phyloP scores from a whole-genome alignment of 176 grass and related monocot genomes.

The Zoysia pacifica region DNA sequence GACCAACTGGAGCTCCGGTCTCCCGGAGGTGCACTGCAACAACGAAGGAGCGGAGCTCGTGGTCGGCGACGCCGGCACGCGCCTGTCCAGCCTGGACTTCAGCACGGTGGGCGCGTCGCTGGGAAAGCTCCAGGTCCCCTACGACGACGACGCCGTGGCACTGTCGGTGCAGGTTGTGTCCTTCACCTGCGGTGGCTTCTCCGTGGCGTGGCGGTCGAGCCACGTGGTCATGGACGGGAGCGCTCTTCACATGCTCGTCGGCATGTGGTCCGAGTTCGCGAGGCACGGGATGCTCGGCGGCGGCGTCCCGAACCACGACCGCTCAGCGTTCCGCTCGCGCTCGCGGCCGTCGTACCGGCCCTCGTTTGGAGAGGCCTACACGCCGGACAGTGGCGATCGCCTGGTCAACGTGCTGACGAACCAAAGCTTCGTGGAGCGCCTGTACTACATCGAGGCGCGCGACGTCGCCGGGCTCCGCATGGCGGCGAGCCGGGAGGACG shows the following conservation, averaged over 20 bases:
- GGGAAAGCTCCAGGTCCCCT: conserved; percentile 29
- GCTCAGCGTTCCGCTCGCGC: conserved; percentile 38
- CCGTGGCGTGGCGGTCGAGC: conserved; percentile 44
- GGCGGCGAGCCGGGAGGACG: conserved; percentile 1
- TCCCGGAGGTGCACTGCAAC: conserved; percentile 29
- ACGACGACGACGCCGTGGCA: conserved; percentile 6
- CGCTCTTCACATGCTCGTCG: conserved; percentile 14
- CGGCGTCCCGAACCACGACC: conserved; percentile 30
- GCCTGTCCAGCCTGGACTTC: conserved; percentile 44
- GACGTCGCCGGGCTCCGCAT: conserved; percentile 33
- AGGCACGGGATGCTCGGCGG: background rate
- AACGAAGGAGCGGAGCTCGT: conserved; percentile 56
- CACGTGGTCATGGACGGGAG: conserved; percentile 45
- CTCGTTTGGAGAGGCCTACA: conserved; percentile 23
- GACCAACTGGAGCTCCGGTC: background rate
- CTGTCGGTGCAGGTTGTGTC: conserved; percentile 52
- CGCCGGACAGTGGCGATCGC: background rate
- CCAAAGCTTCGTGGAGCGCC: conserved; percentile 29
- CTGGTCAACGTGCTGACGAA: conserved; percentile 51
- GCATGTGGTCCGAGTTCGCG: conserved; percentile 37
- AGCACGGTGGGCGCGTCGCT: background rate
- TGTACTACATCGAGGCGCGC: conserved; percentile 33
- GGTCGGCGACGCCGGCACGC: conserved; percentile 13
- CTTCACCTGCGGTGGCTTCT: conserved; percentile 54
- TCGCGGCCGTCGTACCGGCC: conserved; percentile 19